phyloP scores from a whole-genome alignment of 169 alveolate species.

The Plasmodium reichenowi region DNA sequence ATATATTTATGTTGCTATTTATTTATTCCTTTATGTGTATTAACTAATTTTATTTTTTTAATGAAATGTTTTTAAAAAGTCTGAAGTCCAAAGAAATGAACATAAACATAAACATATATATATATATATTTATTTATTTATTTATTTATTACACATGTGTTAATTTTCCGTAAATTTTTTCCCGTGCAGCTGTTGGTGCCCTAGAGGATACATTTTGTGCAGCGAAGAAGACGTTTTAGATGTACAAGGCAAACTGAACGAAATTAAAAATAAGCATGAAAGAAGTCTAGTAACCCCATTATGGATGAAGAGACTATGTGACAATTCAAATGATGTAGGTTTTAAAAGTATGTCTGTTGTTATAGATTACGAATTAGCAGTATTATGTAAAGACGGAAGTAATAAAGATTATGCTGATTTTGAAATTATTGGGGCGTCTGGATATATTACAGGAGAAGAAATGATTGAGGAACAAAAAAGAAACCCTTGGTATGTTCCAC shows the following conservation, averaged over 20 bases:
- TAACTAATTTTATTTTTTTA: background rate
- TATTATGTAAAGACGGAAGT: constrained; percentile 35
- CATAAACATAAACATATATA: background rate
- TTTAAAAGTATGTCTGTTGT: constrained; percentile 74
- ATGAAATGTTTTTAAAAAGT: background rate
- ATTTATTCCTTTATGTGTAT: background rate
- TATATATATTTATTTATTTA: background rate
- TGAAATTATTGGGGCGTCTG: constrained; percentile 71
- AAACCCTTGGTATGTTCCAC: constrained; percentile 43
- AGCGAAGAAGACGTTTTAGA: constrained; percentile 69
- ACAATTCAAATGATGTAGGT: constrained; percentile 41
- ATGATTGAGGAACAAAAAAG: constrained; percentile 8
- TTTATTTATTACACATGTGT: background rate
- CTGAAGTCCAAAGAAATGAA: background rate
- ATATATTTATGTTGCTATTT: background rate
- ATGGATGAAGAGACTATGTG: constrained; percentile 64
- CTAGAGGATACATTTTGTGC: constrained; percentile 74
- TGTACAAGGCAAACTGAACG: constrained; percentile 33
- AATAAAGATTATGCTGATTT: constrained; percentile 26
- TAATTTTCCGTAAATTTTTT: background rate
- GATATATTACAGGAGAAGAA: constrained; percentile 28
- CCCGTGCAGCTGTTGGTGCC: constrained; percentile 70
- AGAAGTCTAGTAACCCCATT: constrained; percentile 32
- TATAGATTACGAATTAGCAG: constrained; percentile 70
- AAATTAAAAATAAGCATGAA: constrained; percentile 19